Percentiles rank a stretch among this genome's conserved stretches.
Evolutionary conservation across 2,329 filamentous ascomycete genomes (phyloP).

Genomic region (Zarea fungicola): DNA sequence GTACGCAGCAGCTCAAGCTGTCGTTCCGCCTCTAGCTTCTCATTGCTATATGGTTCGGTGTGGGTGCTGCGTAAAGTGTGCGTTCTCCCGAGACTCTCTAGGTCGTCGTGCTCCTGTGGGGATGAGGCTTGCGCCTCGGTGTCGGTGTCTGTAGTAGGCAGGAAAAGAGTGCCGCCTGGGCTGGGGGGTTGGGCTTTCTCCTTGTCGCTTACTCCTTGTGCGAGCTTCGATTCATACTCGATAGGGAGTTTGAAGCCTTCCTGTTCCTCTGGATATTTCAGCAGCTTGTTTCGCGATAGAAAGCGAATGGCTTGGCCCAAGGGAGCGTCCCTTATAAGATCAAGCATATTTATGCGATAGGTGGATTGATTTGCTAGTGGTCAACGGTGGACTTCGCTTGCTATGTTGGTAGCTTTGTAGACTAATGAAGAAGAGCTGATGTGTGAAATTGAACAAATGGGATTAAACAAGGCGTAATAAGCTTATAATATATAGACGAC

Average conservation of each 20-base stretch:
- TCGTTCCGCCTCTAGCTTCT: not conserved
- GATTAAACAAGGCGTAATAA: no score
- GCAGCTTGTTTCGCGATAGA: constrained; percentile 39
- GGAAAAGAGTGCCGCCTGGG: not conserved
- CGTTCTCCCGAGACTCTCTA: not conserved
- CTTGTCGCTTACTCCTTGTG: not conserved
- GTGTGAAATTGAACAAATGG: no score
- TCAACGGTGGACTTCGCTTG: no score
- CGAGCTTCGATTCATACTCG: constrained; percentile 14
- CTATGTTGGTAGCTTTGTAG: no score
- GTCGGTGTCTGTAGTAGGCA: no score
- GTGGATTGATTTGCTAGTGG: no score
- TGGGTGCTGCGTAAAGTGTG: not conserved
- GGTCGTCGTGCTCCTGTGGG: not conserved
- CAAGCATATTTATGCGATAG: not conserved
- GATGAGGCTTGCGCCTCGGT: no score
- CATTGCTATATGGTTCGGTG: not conserved
- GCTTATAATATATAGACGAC: no score
- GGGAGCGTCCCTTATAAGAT: constrained; percentile 41
- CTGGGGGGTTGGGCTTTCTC: not conserved
- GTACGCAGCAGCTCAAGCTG: not conserved
- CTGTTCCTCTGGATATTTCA: constrained; percentile 50
- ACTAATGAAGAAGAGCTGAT: no score
- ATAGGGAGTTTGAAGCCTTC: constrained; percentile 41
- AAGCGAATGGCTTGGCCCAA: constrained; percentile 48